Evolutionary conservation across 140 eudicot species (phyloP).

Genomic region (Senecio squalidus): DNA sequence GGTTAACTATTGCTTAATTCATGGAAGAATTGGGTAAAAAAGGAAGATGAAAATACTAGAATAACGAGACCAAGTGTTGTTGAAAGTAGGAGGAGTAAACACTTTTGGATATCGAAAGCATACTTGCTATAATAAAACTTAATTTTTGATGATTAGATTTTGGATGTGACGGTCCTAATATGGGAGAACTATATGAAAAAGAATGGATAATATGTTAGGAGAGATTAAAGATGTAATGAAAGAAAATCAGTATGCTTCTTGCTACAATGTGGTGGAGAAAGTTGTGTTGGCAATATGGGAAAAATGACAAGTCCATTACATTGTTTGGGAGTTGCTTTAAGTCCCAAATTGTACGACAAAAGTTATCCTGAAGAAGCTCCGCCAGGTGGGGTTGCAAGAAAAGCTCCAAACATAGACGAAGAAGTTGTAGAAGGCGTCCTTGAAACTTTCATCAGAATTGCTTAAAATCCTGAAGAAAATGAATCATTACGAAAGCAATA

Average conservation of each 20-base stretch:
- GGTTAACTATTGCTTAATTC: no score
- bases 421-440: slow-evolving; percentile 7
- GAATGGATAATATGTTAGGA: background rate
- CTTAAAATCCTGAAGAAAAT: background rate
- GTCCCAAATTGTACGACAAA: background rate
- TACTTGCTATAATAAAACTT: background rate
- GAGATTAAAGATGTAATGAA: no score
- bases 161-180: no score
- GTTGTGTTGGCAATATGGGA: background rate
- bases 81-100: background rate
- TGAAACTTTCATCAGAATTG: background rate
- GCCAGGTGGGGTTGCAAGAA: background rate
- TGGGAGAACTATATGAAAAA: no score
- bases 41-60: background rate
- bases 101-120: background rate
- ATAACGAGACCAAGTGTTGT: background rate
- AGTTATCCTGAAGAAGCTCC: background rate
- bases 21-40: background rate
- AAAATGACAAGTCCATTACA: background rate
- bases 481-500: background rate
- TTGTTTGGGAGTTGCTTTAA: background rate
- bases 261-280: background rate
- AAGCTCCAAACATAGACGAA: slow-evolving; percentile 4
- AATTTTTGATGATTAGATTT: no score
- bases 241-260: background rate